Base-by-base conservation (phyloP, 2,329 filamentous ascomycete species). In the Curvularia lunata region DNA sequence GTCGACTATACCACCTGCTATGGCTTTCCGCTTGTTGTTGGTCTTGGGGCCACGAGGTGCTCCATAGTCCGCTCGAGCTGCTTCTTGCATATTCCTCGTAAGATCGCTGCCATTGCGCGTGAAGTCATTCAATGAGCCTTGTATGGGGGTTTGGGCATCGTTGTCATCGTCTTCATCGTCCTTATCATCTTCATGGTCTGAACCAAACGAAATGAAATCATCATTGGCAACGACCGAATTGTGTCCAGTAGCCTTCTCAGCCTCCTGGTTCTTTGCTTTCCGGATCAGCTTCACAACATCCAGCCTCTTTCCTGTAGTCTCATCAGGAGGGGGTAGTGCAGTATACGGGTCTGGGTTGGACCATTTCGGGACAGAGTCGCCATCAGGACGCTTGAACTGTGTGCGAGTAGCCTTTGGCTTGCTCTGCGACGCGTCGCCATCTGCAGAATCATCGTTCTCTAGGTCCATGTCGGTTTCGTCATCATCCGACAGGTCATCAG, bases 331-430 rank as follows among this genome's bases (percentile, higher is more conserved):
- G 8, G 94, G 94, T 9, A 97, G 81, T 2, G 87, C 90, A 5
- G 91, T 96, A 77, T 98, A 97, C 0, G 93, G 92, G 74, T 98
- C 94, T 3, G 94, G 93, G 67, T 98, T 98, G 4, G 92, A 97
- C 94, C 94, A 98, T 75, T 90, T 92, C 3, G 92, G 92, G 5
- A 74, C 73, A 6, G 71, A 73, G 42, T 77, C 60, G 58, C 72
- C 70, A 51, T 75, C 73, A 49, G 66, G 61, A 38, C 66, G 67
- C 28, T 37, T 58, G 19, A 58, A 50, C 23, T 63, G 52, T 16
- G 62, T 58, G 16, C 65, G 65, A 49, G 69, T 64, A 32, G 59
- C 54, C 60, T 77, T 76, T 45, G 55, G 43, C 48, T 68, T 40
- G 70, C 62, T 59, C 18, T 67, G 64, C 16, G 48, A 49, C 34